Evolutionary conservation across 2,329 filamentous ascomycete species (phyloP), one percentile per base, ranked within the genome.

Genomic region (Penicillium sp.): DNA sequence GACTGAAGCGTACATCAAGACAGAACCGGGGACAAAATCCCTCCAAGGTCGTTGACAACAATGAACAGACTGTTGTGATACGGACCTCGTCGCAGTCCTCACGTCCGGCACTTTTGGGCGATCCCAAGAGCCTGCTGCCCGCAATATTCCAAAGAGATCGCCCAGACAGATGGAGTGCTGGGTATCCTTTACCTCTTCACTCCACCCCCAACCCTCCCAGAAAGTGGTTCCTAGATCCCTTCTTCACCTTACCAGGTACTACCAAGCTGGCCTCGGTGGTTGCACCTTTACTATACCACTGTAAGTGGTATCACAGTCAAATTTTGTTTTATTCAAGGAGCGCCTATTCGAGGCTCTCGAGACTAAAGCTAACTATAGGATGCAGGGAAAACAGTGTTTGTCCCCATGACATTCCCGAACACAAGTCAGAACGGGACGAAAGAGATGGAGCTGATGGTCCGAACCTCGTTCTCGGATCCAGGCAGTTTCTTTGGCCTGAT

Each of bases 401-500:
- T 76, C 31, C 73, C 74, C 5, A 69, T 72, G 63, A 76, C 73
- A 1, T 76, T 75, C 49, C 68, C 72, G 7, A 67, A 67, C 36
- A 71, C 71, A 40, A 56, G 58, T 36, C 68, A 63, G 56, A 60
- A 59, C 32, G 44, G 47, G 16, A 45, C 21, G 48, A 61, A 59
- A 11, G 63, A 71, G 47, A 63, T 69, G 47, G 65, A 65, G 34
- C 48, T 71, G 18, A 67, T 74, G 53, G 62, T 71, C 39, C 61
- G 64, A 47, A 66, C 65, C 16, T 67, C 69, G n/a, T 67, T 72
- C 36, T 67, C 68, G 3, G 72, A 71, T 46, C 61, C 70, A 4
- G 71, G 71, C 9, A 70, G 67, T 39, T 76, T 76, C 54, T 73
- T 73, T 44, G 69, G 71, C 31, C 60, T 75, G 18, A 73, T 76